phyloP scores from a whole-genome alignment of 225 moss, liverwort and hornwort species.

The Ulota crispa region DNA sequence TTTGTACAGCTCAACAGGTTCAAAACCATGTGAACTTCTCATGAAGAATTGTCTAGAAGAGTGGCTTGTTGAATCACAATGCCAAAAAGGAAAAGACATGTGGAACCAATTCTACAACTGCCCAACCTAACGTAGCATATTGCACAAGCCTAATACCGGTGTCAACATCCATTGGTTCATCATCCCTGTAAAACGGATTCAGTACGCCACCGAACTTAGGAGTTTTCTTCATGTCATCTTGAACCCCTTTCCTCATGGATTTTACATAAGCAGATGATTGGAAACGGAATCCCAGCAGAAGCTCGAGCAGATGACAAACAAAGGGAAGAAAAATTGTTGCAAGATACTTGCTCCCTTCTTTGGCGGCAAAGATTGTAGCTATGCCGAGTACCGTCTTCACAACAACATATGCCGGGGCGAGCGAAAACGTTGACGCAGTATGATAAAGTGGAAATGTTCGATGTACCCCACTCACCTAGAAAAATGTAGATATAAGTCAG shows the following conservation, averaged over 20 bases:
- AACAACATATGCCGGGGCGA: constrained; percentile 23
- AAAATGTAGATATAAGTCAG: background rate
- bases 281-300: constrained; percentile 56
- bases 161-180: constrained; percentile 74
- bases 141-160: constrained; percentile 78
- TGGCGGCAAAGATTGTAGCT: constrained; percentile 48
- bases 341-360: constrained; percentile 56
- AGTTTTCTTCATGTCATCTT: constrained; percentile 21
- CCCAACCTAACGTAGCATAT: constrained; percentile 79
- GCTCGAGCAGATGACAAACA: constrained; percentile 56
- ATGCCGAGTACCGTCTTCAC: constrained; percentile 59
- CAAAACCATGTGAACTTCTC: constrained; percentile 13
- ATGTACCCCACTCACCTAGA: constrained; percentile 64
- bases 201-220: constrained; percentile 27
- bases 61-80: constrained; percentile 41
- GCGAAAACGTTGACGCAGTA: constrained; percentile 32
- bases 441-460: constrained; percentile 46
- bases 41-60: background rate
- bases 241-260: constrained; percentile 31
- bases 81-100: constrained; percentile 38
- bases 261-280: constrained; percentile 66
- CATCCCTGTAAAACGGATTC: constrained; percentile 47
- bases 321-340: constrained; percentile 60
- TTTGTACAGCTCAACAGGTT: constrained; percentile 19
- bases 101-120: constrained; percentile 77